Base-by-base conservation (phyloP, 331 rosid species). In the Acacia pycnantha region DNA sequence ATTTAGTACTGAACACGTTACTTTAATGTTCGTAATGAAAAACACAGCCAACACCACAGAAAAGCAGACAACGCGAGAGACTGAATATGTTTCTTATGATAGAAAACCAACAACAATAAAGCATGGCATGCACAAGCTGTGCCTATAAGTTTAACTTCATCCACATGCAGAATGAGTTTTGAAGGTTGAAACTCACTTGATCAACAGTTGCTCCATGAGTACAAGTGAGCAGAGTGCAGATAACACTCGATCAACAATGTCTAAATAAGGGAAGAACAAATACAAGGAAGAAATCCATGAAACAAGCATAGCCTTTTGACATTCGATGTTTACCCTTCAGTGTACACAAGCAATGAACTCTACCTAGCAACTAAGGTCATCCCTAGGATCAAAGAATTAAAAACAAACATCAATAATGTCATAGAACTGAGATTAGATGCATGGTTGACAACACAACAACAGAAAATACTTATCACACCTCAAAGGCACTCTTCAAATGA, bases 401-500 rank as follows among this genome's bases (percentile, higher is more conserved):
- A 26, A 15, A 68, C 70, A 70, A 37, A 43, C 51, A 66, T 8
- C 26, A 68, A 47, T 22, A 22, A 79, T 3, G 73, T 13, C 79
- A 78, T 50, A 21, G 19, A 53, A 31, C 70, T 56, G n/a, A 56
- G 29, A 56, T 64, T 64, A 64, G 22, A 65, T 0, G 21, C 40
- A 31, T 15, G 22, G 11, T 31, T 65, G 7, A 65, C 12, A 65
- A 2, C 22, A 62, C 40, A 15, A 15, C 31, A 33, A 65, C 44
- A 65, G 19, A 33, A 33, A 65, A 31, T 31, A 64, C 41, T 61
- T 74, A 41, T 35, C 68, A 66, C 84, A 92, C 99, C 94, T 93
- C 99, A 31, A 95, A 89, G 75, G 84, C 91, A 53, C 26, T 89
- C 91, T 93, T 93, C 85, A 93, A 83, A 66, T 81, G 82, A 83